phyloP scores from a whole-genome alignment of 2,329 filamentous ascomycete genomes.

The Cytospora leucostoma region DNA sequence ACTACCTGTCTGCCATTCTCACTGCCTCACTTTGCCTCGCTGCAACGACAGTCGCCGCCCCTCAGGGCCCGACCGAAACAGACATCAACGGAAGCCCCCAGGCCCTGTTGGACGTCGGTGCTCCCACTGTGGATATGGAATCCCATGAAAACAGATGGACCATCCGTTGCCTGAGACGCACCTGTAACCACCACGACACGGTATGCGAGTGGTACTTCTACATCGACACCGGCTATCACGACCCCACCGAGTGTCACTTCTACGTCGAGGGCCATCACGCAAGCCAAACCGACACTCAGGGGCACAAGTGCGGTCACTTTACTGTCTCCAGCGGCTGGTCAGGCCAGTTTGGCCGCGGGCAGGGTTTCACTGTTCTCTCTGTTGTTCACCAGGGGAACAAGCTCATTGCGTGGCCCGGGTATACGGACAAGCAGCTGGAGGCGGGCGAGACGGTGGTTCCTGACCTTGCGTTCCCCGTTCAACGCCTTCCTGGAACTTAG shows the following conservation, averaged over 20 bases:
- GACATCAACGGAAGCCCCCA: neutral
- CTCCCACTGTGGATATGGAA: neutral
- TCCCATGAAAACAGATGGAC: slow-evolving; percentile 39
- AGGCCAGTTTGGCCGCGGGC: slow-evolving; percentile 52
- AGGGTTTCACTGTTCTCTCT: slow-evolving; percentile 57
- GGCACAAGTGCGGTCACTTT: slow-evolving; percentile 47
- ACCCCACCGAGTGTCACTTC: slow-evolving; percentile 38
- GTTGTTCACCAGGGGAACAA: slow-evolving; percentile 46
- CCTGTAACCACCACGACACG: slow-evolving; percentile 43
- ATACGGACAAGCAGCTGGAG: slow-evolving; percentile 54
- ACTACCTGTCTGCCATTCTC: neutral
- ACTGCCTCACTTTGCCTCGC: neutral
- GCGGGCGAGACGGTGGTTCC: neutral
- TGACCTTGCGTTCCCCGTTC: neutral
- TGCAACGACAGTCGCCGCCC: neutral
- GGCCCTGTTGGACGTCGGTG: neutral
- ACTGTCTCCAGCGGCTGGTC: slow-evolving; percentile 56
- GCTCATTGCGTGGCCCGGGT: slow-evolving; percentile 53
- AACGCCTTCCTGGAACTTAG: neutral
- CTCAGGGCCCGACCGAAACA: neutral
- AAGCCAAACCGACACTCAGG: slow-evolving; percentile 40
- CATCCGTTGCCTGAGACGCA: slow-evolving; percentile 41
- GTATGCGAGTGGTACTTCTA: slow-evolving; percentile 44
- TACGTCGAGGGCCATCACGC: slow-evolving; percentile 37
- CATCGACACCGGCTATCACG: slow-evolving; percentile 39